Percentiles rank a stretch among this genome's conserved stretches.
Conservation (phyloP, 208 protist genomes). For the Crithidia expoeki region DNA sequence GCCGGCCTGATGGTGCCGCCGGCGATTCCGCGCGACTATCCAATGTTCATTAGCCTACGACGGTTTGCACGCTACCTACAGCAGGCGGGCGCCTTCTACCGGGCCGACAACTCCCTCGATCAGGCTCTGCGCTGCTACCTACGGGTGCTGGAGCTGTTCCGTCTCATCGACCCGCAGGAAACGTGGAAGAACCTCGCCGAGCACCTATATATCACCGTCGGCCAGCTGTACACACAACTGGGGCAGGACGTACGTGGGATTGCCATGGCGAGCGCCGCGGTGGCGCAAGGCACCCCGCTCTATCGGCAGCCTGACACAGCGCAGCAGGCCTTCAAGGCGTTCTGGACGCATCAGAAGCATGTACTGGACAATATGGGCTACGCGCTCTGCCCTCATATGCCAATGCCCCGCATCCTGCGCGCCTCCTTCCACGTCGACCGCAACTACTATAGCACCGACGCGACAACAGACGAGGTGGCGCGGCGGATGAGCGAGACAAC, state of each 20-base stretch:
- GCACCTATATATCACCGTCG: conserved; percentile 54
- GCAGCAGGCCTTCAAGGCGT: conserved; percentile 45
- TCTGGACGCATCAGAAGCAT: conserved; percentile 55
- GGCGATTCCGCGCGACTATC: conserved; percentile 48
- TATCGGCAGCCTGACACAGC: conserved; percentile 50
- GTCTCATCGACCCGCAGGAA: conserved; percentile 48
- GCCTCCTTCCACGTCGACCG: conserved; percentile 53
- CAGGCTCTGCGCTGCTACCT: conserved; percentile 73
- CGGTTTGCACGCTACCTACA: conserved; percentile 50
- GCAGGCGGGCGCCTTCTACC: conserved; percentile 61
- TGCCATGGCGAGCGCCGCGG: conserved; percentile 48
- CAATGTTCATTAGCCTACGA: conserved; percentile 53
- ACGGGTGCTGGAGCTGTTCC: conserved; percentile 59
- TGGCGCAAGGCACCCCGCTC: conserved; percentile 58
- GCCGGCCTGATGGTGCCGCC: conserved; percentile 45
- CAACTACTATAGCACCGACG: conserved; percentile 67
- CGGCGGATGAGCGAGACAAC: conserved; percentile 43
- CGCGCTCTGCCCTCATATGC: conserved; percentile 72
- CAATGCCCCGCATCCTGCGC: conserved; percentile 59
- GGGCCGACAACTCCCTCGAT: conserved; percentile 46
- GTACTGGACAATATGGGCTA: conserved; percentile 58
- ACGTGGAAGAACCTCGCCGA: conserved; percentile 63
- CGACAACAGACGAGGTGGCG: conserved; percentile 39
- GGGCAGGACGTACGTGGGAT: conserved; percentile 63
- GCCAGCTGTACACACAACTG: conserved; percentile 65